Evolutionary conservation across 2,329 filamentous ascomycete genomes (phyloP).

Genomic region (Aureobasidium sp.): DNA sequence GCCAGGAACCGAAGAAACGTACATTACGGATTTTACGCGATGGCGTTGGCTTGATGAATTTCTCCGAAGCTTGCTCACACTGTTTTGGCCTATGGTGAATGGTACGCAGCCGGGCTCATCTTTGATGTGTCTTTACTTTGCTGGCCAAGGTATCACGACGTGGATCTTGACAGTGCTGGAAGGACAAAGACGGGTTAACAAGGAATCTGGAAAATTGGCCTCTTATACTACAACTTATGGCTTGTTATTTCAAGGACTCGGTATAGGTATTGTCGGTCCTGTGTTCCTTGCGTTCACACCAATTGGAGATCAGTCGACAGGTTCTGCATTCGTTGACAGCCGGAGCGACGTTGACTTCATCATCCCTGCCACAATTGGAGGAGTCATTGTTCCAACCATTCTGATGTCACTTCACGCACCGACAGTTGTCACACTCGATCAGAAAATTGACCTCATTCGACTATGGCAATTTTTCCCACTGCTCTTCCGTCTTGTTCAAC

Average conservation of each 20-base stretch:
- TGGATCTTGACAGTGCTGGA: conserved; percentile 13
- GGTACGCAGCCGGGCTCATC: conserved; percentile 1
- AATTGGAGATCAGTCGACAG: neutral
- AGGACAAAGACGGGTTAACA: neutral
- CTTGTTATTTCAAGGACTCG: conserved; percentile 8
- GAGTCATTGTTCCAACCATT: conserved; percentile 8
- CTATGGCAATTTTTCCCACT: conserved; percentile 15
- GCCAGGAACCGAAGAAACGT: neutral
- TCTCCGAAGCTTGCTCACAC: neutral
- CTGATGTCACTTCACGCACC: conserved; percentile 15
- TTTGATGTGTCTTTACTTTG: conserved; percentile 15
- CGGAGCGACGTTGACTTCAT: neutral
- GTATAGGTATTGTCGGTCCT: conserved; percentile 10
- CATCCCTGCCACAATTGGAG: neutral
- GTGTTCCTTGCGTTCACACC: conserved; percentile 7
- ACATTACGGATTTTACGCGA: conserved; percentile 9
- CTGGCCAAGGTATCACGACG: conserved; percentile 11
- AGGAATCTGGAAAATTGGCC: neutral
- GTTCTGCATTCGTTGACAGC: neutral
- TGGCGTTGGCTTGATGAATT: conserved; percentile 2
- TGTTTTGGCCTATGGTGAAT: conserved; percentile 16
- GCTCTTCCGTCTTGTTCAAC: neutral
- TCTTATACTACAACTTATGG: conserved; percentile 12
- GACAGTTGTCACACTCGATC: neutral
- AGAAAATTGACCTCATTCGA: conserved; percentile 2